These are phyloP conservation scores for Leccinum subgranulosum DNA, from an alignment of 768 basidiomycete genomes.

Conservation along the genomic window DNA sequence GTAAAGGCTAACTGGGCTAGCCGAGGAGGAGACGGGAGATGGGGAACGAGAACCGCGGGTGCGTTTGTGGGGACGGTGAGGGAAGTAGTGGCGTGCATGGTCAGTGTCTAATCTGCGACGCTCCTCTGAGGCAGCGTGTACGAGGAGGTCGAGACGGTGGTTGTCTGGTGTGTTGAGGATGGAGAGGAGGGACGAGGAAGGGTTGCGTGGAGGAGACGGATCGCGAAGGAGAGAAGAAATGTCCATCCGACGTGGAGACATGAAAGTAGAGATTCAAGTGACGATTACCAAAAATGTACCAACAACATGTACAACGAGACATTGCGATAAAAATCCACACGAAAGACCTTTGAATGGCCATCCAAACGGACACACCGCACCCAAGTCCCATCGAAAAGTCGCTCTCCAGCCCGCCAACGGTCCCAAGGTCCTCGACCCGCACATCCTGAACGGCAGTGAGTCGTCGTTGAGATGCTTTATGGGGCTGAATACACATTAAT, in stretches of 20 bases:
- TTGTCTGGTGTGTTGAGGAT: constrained; percentile 17
- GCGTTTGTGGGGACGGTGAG: constrained; percentile 18
- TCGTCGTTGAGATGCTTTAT: constrained; percentile 90
- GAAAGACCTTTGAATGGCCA: constrained; percentile 57
- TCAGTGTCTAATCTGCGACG: constrained; percentile 39
- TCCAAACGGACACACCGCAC: constrained; percentile 66
- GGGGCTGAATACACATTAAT: neutral
- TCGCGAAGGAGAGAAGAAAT: constrained; percentile 71
- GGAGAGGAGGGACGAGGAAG: constrained; percentile 19
- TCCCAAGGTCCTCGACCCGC: constrained; percentile 83
- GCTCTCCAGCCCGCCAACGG: constrained; percentile 83
- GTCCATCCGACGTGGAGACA: constrained; percentile 68
- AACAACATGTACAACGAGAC: constrained; percentile 78
- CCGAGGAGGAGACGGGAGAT: constrained; percentile 16
- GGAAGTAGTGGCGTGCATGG: constrained; percentile 18
- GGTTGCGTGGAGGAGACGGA: constrained; percentile 19
- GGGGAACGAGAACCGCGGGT: constrained; percentile 13
- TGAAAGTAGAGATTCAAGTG: neutral
- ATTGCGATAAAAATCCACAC: constrained; percentile 75
- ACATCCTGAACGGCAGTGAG: constrained; percentile 68
- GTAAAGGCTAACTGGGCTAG: constrained; percentile 19
- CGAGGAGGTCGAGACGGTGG: constrained; percentile 57
- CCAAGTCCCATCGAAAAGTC: constrained; percentile 76
- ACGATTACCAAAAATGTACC: neutral
- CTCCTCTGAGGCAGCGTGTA: constrained; percentile 69